Evolutionary conservation across 352 stramenopile species (phyloP).

Genomic region (Phytophthora sansomeana): DNA sequence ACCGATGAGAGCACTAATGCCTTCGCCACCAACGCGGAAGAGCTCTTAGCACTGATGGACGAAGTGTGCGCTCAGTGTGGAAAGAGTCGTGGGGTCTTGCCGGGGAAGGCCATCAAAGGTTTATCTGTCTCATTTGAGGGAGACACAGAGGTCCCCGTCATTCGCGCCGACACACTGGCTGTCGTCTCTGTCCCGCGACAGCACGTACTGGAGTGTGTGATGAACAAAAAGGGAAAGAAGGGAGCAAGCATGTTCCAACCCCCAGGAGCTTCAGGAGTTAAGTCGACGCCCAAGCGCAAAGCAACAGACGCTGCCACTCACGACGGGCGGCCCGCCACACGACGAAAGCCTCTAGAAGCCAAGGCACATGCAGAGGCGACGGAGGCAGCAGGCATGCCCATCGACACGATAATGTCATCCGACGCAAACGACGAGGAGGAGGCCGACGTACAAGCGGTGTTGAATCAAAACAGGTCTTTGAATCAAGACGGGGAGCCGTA

Average conservation of each 20-base stretch:
- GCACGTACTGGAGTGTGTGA: constrained; percentile 3
- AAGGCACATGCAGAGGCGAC: not conserved
- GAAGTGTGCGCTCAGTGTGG: not conserved
- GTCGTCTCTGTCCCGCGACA: constrained; percentile 1
- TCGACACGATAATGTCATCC: too few relatives aligned
- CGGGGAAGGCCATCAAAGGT: not conserved
- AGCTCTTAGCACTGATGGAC: not conserved
- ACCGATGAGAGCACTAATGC: not conserved
- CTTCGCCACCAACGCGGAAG: not conserved
- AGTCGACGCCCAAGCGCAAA: not conserved
- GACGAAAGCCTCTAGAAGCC: not conserved
- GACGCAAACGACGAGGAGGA: too few relatives aligned
- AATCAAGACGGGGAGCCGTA: too few relatives aligned
- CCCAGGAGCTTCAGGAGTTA: not conserved
- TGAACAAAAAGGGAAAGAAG: constrained; percentile 11
- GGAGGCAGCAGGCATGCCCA: not conserved
- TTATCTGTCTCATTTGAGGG: constrained; percentile 1
- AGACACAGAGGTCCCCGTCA: not conserved
- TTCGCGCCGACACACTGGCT: constrained; percentile 7
- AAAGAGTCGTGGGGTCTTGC: not conserved
- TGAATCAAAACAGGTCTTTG: too few relatives aligned
- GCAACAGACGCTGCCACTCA: not conserved
- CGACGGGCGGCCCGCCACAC: too few relatives aligned
- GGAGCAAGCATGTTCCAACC: not conserved
- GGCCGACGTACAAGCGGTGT: too few relatives aligned